Evolutionary conservation across 2,329 filamentous ascomycete species (phyloP).

Genomic region (Emmonsiellopsis sp.): DNA sequence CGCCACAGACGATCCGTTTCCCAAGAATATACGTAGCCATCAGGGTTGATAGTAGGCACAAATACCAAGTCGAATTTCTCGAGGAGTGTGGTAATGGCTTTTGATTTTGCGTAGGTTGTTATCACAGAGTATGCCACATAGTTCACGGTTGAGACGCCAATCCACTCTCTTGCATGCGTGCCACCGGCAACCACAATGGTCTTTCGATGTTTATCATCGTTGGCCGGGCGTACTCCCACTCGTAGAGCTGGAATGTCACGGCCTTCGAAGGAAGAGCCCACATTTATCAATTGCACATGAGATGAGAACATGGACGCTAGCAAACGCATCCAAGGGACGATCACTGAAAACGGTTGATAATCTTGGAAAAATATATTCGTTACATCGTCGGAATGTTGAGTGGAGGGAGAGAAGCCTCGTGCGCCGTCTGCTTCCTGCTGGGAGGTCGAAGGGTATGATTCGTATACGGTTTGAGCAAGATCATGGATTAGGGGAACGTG

Average conservation of each 20-base stretch:
- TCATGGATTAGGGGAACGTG: constrained; percentile 72
- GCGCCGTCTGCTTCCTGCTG: constrained; percentile 15
- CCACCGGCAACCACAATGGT: constrained; percentile 77
- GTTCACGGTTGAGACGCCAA: constrained; percentile 81
- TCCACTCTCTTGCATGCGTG: constrained; percentile 93
- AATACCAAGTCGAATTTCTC: constrained; percentile 81
- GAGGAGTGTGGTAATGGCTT: constrained; percentile 64
- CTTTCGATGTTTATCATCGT: constrained; percentile 48
- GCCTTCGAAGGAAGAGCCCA: constrained; percentile 82
- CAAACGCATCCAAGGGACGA: constrained; percentile 84
- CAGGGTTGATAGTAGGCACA: constrained; percentile 81
- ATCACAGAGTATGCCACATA: constrained; percentile 86
- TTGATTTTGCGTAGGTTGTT: constrained; percentile 65
- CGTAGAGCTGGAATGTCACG: constrained; percentile 75
- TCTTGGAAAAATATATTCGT: constrained; percentile 77
- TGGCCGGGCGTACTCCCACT: constrained; percentile 53
- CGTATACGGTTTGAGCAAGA: constrained; percentile 64
- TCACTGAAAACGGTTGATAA: constrained; percentile 79
- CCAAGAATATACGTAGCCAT: constrained; percentile 93
- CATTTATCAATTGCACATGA: constrained; percentile 60
- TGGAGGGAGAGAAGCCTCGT: constrained; percentile 22
- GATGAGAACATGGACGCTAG: constrained; percentile 83
- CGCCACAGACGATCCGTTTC: constrained; percentile 85
- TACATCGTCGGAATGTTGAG: constrained; percentile 23
- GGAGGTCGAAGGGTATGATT: constrained; percentile 55